Percentiles rank a stretch among this genome's conserved stretches.
Conservation (phyloP, 176 grass and related monocot genomes). For the Guadua angustifolia region DNA sequence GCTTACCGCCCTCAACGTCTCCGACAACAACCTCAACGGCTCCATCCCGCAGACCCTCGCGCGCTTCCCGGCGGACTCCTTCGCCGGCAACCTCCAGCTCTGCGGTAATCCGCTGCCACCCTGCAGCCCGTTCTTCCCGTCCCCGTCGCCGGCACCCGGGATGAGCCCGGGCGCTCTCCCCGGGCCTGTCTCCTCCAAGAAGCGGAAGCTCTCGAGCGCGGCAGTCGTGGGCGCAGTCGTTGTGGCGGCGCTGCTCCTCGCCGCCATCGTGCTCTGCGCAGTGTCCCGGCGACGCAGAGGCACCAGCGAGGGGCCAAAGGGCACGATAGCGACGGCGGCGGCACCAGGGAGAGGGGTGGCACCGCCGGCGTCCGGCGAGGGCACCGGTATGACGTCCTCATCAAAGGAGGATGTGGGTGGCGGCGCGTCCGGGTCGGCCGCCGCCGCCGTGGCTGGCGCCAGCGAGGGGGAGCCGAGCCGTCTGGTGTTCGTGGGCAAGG, state of each 20-base stretch:
- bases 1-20: slow-evolving; percentile 66
- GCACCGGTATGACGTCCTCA: slow-evolving; percentile 65
- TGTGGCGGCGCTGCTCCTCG: slow-evolving; percentile 50
- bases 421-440: slow-evolving; percentile 43
- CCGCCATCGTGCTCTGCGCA: slow-evolving; percentile 45
- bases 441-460: slow-evolving; percentile 10
- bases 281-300: slow-evolving; percentile 26
- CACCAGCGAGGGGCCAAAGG: slow-evolving; percentile 34
- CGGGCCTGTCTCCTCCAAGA: slow-evolving; percentile 12
- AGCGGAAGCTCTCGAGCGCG: slow-evolving; percentile 68
- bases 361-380: slow-evolving; percentile 16
- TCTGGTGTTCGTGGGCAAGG: slow-evolving; percentile 83
- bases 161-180: neutral
- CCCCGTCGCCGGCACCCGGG: slow-evolving; percentile 50
- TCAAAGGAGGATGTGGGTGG: slow-evolving; percentile 68
- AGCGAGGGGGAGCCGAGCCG: slow-evolving; percentile 61
- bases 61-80: slow-evolving; percentile 57
- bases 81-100: slow-evolving; percentile 66
- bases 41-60: slow-evolving; percentile 74
- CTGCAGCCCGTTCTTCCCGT: slow-evolving; percentile 70
- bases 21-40: slow-evolving; percentile 78
- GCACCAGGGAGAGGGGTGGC: neutral
- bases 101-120: slow-evolving; percentile 67
- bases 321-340: neutral
- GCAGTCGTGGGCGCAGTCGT: slow-evolving; percentile 59